Base-by-base conservation (phyloP, 2,329 filamentous ascomycete genomes). In the Xylariaceae sp. region DNA sequence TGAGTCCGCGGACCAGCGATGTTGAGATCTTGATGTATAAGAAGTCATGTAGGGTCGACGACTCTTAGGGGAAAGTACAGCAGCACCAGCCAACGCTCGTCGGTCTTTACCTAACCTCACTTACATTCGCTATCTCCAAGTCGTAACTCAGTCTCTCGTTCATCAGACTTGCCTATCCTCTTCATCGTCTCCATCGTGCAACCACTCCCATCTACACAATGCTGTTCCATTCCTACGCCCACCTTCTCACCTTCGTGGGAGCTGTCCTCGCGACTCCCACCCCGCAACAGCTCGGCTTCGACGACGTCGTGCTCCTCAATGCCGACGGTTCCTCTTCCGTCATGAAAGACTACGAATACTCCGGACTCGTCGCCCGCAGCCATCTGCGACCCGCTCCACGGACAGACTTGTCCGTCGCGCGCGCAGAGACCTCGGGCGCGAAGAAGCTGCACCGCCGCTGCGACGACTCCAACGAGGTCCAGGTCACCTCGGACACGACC, bases 301-400 rank as follows among this genome's bases (percentile, higher is more conserved):
- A 35, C 34, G 34, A 35, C 13, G 34, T 35, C 18, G 34, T 35
- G 3, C 18, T 35, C 9, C 11, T 35, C 18, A 24, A 24, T 13
- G 8, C 16, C 18, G 34, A 35, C 15, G 34, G 34, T 11, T 19
- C 34, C 8, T 13, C 18, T n/a, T 15, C 9, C 34, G 18, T 35
- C 18, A 22, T 35, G 18, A 35, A 35, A 22, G 34, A 22, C 13
- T 22, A 17, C 34, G 34, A 35, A 13, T 35, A 35, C 34, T 6
- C 19, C 11, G 34, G n/a, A 7, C 4, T 35, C 9, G 34, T 35
- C 8, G 34, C 34, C 9, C 34, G 34, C 34, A 19, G 18, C 34
- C 71, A 68, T 19, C 62, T 62, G 28, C 34, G 34, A 35, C 41
- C 39, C 16, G 11, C 22, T 11, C 22, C 22, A 6, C 22, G 6